These are phyloP conservation scores for Calonectria pseudoturangicola DNA, from an alignment of 2,329 filamentous ascomycete genomes.

Conservation along the genomic window DNA sequence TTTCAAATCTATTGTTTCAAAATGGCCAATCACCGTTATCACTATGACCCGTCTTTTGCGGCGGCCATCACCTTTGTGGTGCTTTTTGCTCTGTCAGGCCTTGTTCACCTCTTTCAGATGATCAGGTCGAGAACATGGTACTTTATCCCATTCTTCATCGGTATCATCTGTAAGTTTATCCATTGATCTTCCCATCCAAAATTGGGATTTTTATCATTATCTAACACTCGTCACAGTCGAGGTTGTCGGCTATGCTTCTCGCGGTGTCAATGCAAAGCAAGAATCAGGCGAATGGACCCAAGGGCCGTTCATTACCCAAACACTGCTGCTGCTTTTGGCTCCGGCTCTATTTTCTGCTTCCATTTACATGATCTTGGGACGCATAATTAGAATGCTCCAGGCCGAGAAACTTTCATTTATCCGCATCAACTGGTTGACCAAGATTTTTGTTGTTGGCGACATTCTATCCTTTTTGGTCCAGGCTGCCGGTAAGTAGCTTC, in stretches of 20 bases:
- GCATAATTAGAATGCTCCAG: background rate
- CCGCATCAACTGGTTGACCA: constrained; percentile 17
- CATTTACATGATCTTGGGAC: constrained; percentile 6
- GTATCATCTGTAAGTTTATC: constrained; percentile 11
- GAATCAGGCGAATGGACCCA: constrained; percentile 54
- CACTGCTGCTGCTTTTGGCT: background rate
- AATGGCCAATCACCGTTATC: constrained; percentile 17
- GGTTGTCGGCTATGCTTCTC: constrained; percentile 62
- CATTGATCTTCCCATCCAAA: background rate
- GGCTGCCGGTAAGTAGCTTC: background rate
- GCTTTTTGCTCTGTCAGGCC: constrained; percentile 12
- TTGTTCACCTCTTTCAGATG: constrained; percentile 28
- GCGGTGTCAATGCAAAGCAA: constrained; percentile 58
- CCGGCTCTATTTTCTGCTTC: constrained; percentile 6
- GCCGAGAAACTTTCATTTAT: background rate
- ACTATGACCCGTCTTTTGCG: constrained; percentile 32
- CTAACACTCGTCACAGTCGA: constrained; percentile 53
- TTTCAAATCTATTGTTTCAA: background rate
- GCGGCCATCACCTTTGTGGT: constrained; percentile 18
- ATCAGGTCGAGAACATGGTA: constrained; percentile 18
- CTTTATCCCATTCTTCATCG: constrained; percentile 29
- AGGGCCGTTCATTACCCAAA: constrained; percentile 59
- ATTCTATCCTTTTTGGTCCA: constrained; percentile 1
- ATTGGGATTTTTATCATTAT: background rate
- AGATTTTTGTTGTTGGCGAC: constrained; percentile 13